These are phyloP conservation scores for Gossypium stocksii DNA, from an alignment of 345 rosid species.

Conservation along the genomic window DNA sequence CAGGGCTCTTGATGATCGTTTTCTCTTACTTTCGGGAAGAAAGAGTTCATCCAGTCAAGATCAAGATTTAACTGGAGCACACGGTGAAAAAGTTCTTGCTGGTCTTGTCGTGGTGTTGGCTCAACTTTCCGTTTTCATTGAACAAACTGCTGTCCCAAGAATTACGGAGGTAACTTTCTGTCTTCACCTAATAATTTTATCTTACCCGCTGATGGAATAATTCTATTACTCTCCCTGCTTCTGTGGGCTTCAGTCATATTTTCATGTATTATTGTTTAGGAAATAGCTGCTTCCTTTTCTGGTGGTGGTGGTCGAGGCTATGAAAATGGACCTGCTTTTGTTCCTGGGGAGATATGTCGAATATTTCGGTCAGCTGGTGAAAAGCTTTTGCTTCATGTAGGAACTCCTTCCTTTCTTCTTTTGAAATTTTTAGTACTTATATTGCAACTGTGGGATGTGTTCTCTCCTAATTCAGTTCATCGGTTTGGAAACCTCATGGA, in stretches of 20 bases:
- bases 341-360: constrained; percentile 89
- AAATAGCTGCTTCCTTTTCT: constrained; percentile 79
- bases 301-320: constrained; percentile 59
- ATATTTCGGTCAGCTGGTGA: constrained; percentile 79
- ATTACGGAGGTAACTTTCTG: constrained; percentile 69
- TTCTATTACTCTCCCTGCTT: constrained; percentile 3
- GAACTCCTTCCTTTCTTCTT: constrained; percentile 20
- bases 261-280: constrained; percentile 46
- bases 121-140: constrained; percentile 78
- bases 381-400: constrained; percentile 80
- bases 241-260: constrained; percentile 10
- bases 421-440: constrained; percentile 4
- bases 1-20: constrained; percentile 55
- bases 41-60: constrained; percentile 45
- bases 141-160: constrained; percentile 80
- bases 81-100: constrained; percentile 50
- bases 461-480: background rate
- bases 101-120: constrained; percentile 86
- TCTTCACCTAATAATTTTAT: constrained; percentile 18
- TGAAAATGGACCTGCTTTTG: constrained; percentile 78
- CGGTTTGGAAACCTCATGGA: background rate
- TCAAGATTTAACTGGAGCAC: constrained; percentile 39
- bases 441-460: background rate
- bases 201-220: background rate
- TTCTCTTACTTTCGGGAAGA: constrained; percentile 73